Conservation (phyloP, 768 basidiomycete species). For the Leccinum broughii region DNA sequence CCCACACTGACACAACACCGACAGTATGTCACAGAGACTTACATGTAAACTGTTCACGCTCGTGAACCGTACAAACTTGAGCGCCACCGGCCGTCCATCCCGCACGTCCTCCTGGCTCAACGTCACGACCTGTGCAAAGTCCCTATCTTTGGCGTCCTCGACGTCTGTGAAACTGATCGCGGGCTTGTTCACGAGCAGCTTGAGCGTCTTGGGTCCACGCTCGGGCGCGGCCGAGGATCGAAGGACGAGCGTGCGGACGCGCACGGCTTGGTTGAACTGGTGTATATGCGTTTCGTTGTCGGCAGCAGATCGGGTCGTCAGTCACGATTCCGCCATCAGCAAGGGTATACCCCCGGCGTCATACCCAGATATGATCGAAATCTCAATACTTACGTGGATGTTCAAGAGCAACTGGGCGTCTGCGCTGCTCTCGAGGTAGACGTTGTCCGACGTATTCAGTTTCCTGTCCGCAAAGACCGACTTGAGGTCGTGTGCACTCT, state of each 20-base stretch:
- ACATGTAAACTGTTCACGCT: conserved; percentile 66
- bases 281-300: neutral
- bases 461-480: conserved; percentile 47
- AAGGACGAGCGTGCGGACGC: conserved; percentile 59
- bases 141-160: conserved; percentile 48
- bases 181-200: conserved; percentile 61
- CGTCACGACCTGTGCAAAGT: conserved; percentile 57
- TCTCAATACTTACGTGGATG: conserved; percentile 49
- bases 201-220: conserved; percentile 61
- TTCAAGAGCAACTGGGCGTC: conserved; percentile 73
- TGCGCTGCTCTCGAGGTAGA: conserved; percentile 63
- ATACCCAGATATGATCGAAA: neutral
- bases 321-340: too few relatives aligned
- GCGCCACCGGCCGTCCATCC: conserved; percentile 43
- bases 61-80: conserved; percentile 73
- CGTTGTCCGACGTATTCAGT: conserved; percentile 42
- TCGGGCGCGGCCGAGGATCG: conserved; percentile 35
- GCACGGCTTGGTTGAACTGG: conserved; percentile 68
- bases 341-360: too few relatives aligned
- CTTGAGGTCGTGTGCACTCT: conserved; percentile 48
- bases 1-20: too few relatives aligned
- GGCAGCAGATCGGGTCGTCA: neutral
- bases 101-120: conserved; percentile 50
- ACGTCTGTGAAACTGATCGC: conserved; percentile 68
- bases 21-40: too few relatives aligned